Evolutionary conservation across 495 filamentous ascomycete genomes (phyloP).

Genomic region (Darksidea phi): DNA sequence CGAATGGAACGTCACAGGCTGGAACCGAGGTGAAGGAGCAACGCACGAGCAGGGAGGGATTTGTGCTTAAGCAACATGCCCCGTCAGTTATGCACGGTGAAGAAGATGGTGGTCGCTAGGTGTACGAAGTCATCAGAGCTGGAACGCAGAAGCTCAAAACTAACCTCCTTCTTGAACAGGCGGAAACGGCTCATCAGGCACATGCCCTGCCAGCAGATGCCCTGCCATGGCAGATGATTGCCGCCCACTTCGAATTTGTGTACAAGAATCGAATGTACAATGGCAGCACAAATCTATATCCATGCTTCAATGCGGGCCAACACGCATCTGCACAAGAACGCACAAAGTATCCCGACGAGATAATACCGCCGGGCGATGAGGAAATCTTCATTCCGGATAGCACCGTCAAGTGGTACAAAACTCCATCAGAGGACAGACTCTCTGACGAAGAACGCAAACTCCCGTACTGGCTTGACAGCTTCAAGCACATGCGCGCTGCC

Average conservation of each 20-base stretch:
- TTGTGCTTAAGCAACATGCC: no score
- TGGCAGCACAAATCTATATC: constrained; percentile 13
- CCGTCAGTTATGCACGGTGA: no score
- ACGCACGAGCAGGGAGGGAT: neutral
- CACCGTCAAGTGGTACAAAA: neutral
- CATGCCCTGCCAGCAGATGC: constrained; percentile 6
- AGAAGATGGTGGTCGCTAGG: no score
- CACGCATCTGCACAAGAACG: constrained; percentile 12
- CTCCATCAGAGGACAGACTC: neutral
- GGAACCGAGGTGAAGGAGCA: no score
- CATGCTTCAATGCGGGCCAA: constrained; percentile 6
- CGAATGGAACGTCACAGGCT: no score
- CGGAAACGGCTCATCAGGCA: constrained; percentile 14
- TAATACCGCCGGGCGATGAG: constrained; percentile 1
- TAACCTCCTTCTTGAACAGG: neutral
- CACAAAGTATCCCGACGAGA: constrained; percentile 3
- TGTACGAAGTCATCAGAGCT: no score
- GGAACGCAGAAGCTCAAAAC: neutral
- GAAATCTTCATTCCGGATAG: constrained; percentile 11
- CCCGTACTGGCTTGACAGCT: neutral
- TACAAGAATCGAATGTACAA: constrained; percentile 7
- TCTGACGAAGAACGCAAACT: neutral
- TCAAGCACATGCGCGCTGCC: neutral
- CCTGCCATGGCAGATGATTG: constrained; percentile 12
- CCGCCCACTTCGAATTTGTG: constrained; percentile 19